These are phyloP conservation scores for Neurospora sp. DNA, from an alignment of 495 filamentous ascomycete species.

Conservation along the genomic window DNA sequence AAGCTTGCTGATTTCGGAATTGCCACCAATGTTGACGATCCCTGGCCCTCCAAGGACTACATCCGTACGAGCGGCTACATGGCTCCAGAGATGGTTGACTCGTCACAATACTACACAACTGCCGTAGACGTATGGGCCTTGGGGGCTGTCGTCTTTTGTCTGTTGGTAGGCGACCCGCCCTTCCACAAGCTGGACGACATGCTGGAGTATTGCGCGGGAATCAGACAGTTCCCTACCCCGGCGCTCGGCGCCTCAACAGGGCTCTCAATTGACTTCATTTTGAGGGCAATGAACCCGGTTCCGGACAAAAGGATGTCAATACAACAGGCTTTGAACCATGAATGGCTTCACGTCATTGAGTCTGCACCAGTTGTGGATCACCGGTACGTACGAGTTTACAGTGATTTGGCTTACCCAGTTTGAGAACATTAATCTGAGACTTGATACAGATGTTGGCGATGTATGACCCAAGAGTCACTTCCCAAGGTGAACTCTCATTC, in stretches of 20 bases:
- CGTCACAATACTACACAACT: background rate
- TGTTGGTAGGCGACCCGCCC: background rate
- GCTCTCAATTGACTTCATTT: background rate
- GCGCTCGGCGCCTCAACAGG: background rate
- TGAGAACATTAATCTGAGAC: background rate
- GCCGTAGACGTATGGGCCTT: constrained; percentile 15
- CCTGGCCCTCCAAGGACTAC: background rate
- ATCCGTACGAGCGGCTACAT: constrained; percentile 7
- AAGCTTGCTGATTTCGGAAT: constrained; percentile 47
- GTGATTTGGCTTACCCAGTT: background rate
- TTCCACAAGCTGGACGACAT: background rate
- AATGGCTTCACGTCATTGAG: background rate
- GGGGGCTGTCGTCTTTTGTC: constrained; percentile 3
- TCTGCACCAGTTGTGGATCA: background rate
- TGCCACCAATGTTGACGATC: constrained; percentile 10
- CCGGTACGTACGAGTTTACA: background rate
- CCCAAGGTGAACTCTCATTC: background rate
- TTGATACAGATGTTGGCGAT: background rate
- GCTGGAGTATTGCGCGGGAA: background rate
- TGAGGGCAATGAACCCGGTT: background rate
- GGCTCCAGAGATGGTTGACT: constrained; percentile 6
- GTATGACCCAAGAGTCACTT: background rate
- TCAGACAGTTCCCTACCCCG: background rate
- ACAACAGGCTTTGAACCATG: background rate
- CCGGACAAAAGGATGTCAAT: background rate